Conservation (phyloP, 2,329 filamentous ascomycete genomes). For the Fusarium chaquense region DNA sequence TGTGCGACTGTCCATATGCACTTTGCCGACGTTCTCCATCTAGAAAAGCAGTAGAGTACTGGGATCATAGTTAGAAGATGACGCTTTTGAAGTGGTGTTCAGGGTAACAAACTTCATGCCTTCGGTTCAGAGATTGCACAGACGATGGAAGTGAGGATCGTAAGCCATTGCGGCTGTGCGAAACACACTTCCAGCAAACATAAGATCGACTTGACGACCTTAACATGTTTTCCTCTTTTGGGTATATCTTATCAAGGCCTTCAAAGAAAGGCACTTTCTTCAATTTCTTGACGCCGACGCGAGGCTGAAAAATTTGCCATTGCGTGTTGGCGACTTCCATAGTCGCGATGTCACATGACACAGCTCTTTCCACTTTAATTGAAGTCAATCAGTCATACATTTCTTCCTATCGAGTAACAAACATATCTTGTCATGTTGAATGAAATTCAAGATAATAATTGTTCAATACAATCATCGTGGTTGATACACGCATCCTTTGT, state of each 20-base stretch:
- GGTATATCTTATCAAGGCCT: constrained; percentile 2
- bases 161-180: constrained; percentile 30
- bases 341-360: constrained; percentile 47
- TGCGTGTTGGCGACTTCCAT: constrained; percentile 28
- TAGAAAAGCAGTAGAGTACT: constrained; percentile 30
- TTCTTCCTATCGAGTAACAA: not conserved
- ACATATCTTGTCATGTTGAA: not conserved
- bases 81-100: not conserved
- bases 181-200: constrained; percentile 52
- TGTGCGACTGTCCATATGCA: constrained; percentile 25
- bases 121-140: constrained; percentile 16
- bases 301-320: constrained; percentile 46
- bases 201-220: constrained; percentile 48
- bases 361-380: constrained; percentile 26
- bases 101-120: constrained; percentile 30
- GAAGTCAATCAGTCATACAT: constrained; percentile 15
- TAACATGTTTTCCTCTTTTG: constrained; percentile 47
- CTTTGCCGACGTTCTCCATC: constrained; percentile 13
- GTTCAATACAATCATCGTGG: not conserved
- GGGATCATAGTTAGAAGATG: constrained; percentile 15
- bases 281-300: not conserved
- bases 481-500: not conserved
- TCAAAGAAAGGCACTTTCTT: not conserved
- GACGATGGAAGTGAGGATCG: constrained; percentile 6
- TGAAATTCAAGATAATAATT: not conserved